phyloP scores from a whole-genome alignment of 352 stramenopile species.

The Globisporangium nagaii region DNA sequence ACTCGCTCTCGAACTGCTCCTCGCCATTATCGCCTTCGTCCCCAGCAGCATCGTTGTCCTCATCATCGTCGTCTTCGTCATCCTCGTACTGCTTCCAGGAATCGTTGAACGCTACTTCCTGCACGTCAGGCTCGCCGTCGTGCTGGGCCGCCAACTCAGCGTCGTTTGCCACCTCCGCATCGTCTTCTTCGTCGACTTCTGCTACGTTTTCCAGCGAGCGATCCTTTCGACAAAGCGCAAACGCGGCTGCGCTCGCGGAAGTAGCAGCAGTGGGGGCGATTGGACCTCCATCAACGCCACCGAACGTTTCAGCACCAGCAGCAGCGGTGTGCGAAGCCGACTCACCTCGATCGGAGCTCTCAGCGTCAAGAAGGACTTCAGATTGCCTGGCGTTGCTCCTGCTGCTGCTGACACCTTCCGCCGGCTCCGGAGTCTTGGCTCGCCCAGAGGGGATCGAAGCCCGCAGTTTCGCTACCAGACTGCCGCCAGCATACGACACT shows the following conservation, averaged over 20 bases:
- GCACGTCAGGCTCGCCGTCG: background rate
- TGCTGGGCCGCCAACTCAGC: background rate
- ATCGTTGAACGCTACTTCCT: conserved; percentile 1
- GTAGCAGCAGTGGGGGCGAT: background rate
- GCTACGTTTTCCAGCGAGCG: conserved; percentile 10
- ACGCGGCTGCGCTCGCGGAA: background rate
- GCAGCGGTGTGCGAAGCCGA: background rate
- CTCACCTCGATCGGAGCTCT: background rate
- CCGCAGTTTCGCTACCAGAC: conserved; percentile 50
- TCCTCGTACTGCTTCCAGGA: conserved; percentile 30
- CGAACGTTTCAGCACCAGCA: too few relatives aligned
- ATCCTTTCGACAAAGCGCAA: background rate
- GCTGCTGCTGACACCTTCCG: background rate
- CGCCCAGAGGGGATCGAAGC: conserved; percentile 39
- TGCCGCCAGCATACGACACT: conserved; percentile 10
- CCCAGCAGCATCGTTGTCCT: background rate
- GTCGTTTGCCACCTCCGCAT: background rate
- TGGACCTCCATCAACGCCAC: too few relatives aligned
- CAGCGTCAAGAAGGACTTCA: background rate
- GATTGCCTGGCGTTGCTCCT: background rate
- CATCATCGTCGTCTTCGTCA: conserved; percentile 23
- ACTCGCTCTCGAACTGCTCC: conserved; percentile 7
- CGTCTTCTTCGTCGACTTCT: conserved; percentile 9
- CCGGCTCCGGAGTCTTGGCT: conserved; percentile 5
- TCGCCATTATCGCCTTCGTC: conserved; percentile 4